Percentiles rank a stretch among this genome's conserved stretches.
Conservation (phyloP, 2,329 filamentous ascomycete genomes). For the Zasmidium cellare region DNA sequence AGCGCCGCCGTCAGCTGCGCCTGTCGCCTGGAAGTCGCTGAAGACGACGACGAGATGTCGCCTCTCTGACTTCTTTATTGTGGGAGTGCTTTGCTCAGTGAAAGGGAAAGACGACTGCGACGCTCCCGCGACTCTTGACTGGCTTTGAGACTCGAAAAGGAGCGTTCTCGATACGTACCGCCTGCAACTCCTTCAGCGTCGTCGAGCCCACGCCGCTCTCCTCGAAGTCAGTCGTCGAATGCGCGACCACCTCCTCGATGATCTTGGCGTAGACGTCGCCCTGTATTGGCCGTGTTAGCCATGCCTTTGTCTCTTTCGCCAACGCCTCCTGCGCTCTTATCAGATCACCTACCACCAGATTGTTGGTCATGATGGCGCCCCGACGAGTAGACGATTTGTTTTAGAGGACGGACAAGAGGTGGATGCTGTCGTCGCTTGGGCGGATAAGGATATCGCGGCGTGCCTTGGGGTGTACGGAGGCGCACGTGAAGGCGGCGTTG, state of each 20-base stretch:
- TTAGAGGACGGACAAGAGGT: neutral
- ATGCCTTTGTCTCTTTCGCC: neutral
- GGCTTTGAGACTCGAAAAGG: conserved; percentile 1
- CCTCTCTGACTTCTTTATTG: conserved; percentile 1
- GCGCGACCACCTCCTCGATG: conserved; percentile 66
- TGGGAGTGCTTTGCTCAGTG: conserved; percentile 1
- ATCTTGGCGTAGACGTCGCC: conserved; percentile 88
- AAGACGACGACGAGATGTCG: conserved; percentile 7
- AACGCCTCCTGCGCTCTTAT: neutral
- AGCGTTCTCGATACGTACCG: conserved; percentile 58
- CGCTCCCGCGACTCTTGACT: neutral
- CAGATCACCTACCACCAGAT: conserved; percentile 26
- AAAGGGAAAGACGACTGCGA: neutral
- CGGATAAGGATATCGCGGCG: neutral
- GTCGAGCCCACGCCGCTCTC: conserved; percentile 88
- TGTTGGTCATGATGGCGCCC: conserved; percentile 28
- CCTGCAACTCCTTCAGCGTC: conserved; percentile 81
- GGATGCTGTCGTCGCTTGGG: neutral
- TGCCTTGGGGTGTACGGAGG: neutral
- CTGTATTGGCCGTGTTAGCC: conserved; percentile 37
- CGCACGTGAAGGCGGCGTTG: conserved; percentile 6
- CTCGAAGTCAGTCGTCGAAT: conserved; percentile 90
- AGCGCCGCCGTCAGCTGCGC: conserved; percentile 20
- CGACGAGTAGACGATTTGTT: neutral
- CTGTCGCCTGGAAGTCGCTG: conserved; percentile 1